These are phyloP conservation scores for Detonula confervacea DNA, from an alignment of 352 stramenopile genomes.

Conservation along the genomic window DNA sequence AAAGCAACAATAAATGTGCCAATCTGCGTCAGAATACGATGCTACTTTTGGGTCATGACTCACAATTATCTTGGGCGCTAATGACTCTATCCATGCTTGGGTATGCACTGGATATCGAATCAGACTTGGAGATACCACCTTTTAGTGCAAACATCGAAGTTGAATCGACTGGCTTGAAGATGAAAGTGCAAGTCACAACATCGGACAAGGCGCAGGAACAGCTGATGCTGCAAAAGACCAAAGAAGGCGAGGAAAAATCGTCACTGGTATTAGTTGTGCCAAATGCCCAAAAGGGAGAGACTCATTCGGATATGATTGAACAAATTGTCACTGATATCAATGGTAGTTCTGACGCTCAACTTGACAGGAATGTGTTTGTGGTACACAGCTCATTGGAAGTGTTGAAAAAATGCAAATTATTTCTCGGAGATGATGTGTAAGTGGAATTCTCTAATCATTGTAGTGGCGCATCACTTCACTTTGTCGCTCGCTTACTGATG, in stretches of 20 bases:
- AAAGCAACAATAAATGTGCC: background rate
- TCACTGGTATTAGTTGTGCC: constrained; percentile 50
- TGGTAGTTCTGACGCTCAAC: constrained; percentile 3
- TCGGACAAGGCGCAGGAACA: constrained; percentile 17
- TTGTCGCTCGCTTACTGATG: constrained; percentile 1
- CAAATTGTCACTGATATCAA: constrained; percentile 23
- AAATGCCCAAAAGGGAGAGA: constrained; percentile 22
- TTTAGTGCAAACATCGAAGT: background rate
- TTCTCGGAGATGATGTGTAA: constrained; percentile 44
- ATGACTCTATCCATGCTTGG: constrained; percentile 26
- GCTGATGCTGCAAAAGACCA: too few species aligned
- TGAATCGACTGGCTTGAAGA: background rate
- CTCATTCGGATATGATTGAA: constrained; percentile 47
- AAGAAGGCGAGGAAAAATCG: too few species aligned
- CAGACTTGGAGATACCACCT: constrained; percentile 13
- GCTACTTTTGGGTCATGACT: constrained; percentile 47
- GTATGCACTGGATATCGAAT: constrained; percentile 27
- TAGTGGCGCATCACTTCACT: too few species aligned
- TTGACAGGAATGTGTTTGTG: constrained; percentile 36
- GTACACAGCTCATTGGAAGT: constrained; percentile 52
- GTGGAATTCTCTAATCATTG: too few species aligned
- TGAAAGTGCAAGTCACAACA: constrained; percentile 39
- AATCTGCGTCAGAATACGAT: constrained; percentile 22
- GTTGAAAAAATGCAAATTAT: constrained; percentile 52
- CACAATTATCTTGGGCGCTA: constrained; percentile 29